A percentile compares a stretch with the other conserved stretches of the same genome.
phyloP scores from a whole-genome alignment of 2,329 filamentous ascomycete species.

The Tricladium varicosporioides region DNA sequence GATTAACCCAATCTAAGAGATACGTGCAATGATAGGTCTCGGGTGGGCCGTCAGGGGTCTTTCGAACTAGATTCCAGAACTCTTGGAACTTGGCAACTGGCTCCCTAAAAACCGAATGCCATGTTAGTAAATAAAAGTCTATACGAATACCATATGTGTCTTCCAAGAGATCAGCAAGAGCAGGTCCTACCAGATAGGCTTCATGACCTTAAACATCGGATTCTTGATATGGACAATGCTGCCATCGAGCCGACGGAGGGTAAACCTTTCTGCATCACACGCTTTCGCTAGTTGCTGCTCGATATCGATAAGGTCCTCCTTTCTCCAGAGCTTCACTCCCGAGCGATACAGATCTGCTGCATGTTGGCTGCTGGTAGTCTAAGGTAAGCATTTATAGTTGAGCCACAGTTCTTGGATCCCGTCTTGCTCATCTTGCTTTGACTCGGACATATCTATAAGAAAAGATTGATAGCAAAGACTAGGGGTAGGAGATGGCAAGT shows the following conservation, averaged over 20 bases:
- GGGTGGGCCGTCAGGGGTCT: slow-evolving; percentile 19
- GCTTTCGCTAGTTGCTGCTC: slow-evolving; percentile 27
- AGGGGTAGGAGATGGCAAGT: too few species aligned
- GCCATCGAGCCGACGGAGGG: slow-evolving; percentile 28
- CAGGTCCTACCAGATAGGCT: slow-evolving; percentile 25
- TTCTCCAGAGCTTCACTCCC: slow-evolving; percentile 24
- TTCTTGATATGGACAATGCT: slow-evolving; percentile 25
- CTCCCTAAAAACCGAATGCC: slow-evolving; percentile 16
- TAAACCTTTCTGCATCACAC: slow-evolving; percentile 23
- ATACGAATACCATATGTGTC: too few species aligned
- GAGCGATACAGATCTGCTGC: slow-evolving; percentile 23
- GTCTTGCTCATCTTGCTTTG: too few species aligned
- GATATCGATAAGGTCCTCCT: slow-evolving; percentile 23
- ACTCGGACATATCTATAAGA: too few species aligned
- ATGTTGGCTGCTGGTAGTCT: slow-evolving; percentile 18
- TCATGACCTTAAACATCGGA: slow-evolving; percentile 22
- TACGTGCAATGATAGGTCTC: slow-evolving; percentile 31
- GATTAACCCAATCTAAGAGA: slow-evolving; percentile 29
- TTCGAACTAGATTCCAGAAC: slow-evolving; percentile 24
- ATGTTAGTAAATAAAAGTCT: slow-evolving; percentile 4
- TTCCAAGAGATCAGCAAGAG: neutral
- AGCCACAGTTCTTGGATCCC: slow-evolving; percentile 5
- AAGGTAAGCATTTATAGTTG: slow-evolving; percentile 15
- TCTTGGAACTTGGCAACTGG: slow-evolving; percentile 28
- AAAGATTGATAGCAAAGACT: too few species aligned